phyloP scores from a whole-genome alignment of 208 protist genomes.

The Acanthamoeba rhysodes region DNA sequence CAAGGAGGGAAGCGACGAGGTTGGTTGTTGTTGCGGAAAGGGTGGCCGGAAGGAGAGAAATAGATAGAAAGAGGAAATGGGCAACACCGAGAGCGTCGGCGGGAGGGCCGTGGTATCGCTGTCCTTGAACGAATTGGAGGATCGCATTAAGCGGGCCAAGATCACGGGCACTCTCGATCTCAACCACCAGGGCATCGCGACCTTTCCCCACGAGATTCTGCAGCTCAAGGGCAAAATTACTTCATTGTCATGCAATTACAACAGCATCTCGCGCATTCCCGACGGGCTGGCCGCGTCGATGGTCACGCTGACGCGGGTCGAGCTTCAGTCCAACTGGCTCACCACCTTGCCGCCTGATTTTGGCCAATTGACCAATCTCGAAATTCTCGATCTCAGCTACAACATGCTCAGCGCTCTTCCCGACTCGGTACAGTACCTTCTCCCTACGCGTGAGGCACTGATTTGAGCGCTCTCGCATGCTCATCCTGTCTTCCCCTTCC shows the following conservation, averaged over 20 bases:
- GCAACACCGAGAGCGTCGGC: constrained; percentile 37
- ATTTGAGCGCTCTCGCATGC: neutral
- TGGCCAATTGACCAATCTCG: constrained; percentile 64
- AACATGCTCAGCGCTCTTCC: constrained; percentile 25
- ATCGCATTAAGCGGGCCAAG: constrained; percentile 31
- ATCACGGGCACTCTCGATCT: constrained; percentile 60
- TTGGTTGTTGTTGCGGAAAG: neutral
- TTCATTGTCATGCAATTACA: constrained; percentile 2
- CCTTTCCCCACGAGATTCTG: constrained; percentile 26
- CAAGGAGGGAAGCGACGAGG: neutral
- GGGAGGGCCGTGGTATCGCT: constrained; percentile 31
- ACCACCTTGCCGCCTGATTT: constrained; percentile 61
- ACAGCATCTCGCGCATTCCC: constrained; percentile 51
- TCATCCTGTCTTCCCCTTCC: neutral
- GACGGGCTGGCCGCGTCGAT: constrained; percentile 38
- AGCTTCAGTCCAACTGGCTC: constrained; percentile 65
- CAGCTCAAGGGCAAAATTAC: constrained; percentile 60
- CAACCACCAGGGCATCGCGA: constrained; percentile 47
- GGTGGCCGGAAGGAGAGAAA: neutral
- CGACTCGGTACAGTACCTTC: neutral
- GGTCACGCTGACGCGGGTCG: constrained; percentile 5
- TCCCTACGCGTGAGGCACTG: neutral
- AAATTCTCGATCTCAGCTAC: constrained; percentile 63
- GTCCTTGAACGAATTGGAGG: constrained; percentile 43
- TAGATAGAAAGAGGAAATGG: constrained; percentile 18